Conservation (phyloP, 1,284 basidiomycete species). For the Trametes pubescens region DNA sequence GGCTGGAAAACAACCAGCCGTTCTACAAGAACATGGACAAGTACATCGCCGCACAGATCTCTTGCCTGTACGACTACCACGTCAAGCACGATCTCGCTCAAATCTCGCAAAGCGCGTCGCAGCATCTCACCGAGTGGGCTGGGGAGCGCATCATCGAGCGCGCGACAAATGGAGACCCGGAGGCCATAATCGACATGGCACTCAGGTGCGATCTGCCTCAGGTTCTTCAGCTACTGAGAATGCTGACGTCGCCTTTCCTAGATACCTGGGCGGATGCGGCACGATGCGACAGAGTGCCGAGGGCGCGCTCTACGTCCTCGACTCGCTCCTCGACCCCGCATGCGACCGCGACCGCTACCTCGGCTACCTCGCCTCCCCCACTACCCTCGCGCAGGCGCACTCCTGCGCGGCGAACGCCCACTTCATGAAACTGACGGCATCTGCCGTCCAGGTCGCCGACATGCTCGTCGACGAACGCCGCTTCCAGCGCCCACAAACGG, state of each 20-base stretch:
- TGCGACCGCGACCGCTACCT: conserved; percentile 1
- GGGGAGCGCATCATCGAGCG: conserved; percentile 9
- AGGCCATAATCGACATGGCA: conserved; percentile 22
- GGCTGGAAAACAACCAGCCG: neutral
- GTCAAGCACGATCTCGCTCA: conserved; percentile 9
- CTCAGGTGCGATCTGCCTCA: conserved; percentile 10
- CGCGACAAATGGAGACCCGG: conserved; percentile 9
- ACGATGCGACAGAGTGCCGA: conserved; percentile 12
- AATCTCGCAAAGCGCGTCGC: conserved; percentile 5
- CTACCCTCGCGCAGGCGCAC: conserved; percentile 19
- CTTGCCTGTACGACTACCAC: conserved; percentile 12
- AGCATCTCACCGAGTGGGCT: conserved; percentile 8
- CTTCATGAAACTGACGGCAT: conserved; percentile 14
- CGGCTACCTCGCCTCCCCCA: conserved; percentile 3
- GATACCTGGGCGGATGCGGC: conserved; percentile 24
- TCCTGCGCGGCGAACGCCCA: conserved; percentile 24
- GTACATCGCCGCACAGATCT: neutral
- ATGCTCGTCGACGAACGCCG: conserved; percentile 15
- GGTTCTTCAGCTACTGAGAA: neutral
- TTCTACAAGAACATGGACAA: neutral
- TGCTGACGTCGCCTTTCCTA: neutral
- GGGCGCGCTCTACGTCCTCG: conserved; percentile 23
- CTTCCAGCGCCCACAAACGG: conserved; percentile 14
- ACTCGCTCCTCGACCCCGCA: conserved; percentile 15
- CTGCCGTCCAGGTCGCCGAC: conserved; percentile 1